phyloP scores from a whole-genome alignment of 202 grass and related monocot genomes.

The Panicum virgatum region DNA sequence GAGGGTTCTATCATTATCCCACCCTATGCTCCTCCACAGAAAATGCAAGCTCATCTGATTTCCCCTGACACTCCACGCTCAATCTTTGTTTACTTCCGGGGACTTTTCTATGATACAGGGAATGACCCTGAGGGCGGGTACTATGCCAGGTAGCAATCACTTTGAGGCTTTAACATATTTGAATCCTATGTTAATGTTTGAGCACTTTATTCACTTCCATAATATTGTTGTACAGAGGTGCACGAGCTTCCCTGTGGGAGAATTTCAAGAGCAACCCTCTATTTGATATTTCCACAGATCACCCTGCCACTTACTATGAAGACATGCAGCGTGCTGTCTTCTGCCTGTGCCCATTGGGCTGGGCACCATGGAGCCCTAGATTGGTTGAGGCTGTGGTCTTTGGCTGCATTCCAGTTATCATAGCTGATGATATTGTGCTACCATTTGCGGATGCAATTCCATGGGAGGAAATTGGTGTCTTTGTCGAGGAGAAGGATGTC shows the following conservation, averaged over 20 bases:
- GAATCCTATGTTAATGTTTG: constrained; percentile 12
- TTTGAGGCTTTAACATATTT: constrained; percentile 7
- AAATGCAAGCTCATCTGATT: constrained; percentile 95
- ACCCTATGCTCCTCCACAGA: constrained; percentile 92
- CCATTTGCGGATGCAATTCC: constrained; percentile 98
- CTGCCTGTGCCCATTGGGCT: constrained; percentile 95
- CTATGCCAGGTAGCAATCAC: constrained; percentile 74
- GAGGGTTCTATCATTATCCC: constrained; percentile 98
- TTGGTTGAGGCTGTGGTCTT: constrained; percentile 95
- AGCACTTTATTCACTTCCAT: constrained; percentile 23
- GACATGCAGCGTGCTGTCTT: constrained; percentile 97
- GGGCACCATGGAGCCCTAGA: constrained; percentile 98
- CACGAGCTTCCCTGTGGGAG: constrained; percentile 90
- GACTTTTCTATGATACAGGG: constrained; percentile 92
- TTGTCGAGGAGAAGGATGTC: constrained; percentile 89
- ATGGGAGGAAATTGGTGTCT: constrained; percentile 98
- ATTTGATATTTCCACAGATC: constrained; percentile 91
- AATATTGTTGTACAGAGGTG: constrained; percentile 60
- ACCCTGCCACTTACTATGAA: constrained; percentile 95
- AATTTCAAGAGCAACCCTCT: constrained; percentile 98
- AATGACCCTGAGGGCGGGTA: constrained; percentile 95
- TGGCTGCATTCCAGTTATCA: constrained; percentile 97
- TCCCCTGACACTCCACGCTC: constrained; percentile 87
- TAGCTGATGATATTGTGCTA: constrained; percentile 93
- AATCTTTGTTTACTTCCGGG: constrained; percentile 94